Base-by-base conservation (phyloP, 2,329 filamentous ascomycete species). In the Monilinia polystroma region DNA sequence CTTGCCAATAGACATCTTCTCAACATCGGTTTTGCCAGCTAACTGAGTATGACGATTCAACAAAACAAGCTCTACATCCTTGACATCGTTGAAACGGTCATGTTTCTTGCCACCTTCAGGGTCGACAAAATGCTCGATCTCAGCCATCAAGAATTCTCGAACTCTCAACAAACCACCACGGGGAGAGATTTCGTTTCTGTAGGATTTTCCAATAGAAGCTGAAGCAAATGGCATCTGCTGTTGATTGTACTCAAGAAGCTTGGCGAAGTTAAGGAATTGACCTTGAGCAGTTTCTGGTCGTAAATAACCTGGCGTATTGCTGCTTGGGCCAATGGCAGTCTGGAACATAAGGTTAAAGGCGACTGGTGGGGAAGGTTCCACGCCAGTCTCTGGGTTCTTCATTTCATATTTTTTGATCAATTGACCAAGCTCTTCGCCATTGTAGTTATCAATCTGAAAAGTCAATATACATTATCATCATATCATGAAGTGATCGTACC, bases 341-440 rank as follows among this genome's bases (percentile, higher is more conserved):
- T 94, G 90, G 84, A 98, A 99, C 95, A 99, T 99, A 76, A 99
- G 88, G 81, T 99, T 99, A 86, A 98, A 97, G 53, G 92, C 84
- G 62, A 96, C 90, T 4, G 95, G 95, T 41, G 90, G 89, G 38
- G 87, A 85, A 49, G 96, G 88, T 73, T 91, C 86, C 69, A 87
- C 86, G 72, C 88, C 90, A 73, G 90, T 96, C 62, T 85, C 84
- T 38, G 94, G 93, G 80, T 96, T 97, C 80, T 87, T 91, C 79
- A 99, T 90, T 72, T 97, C 88, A 79, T 95, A 90, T 82, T 96
- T 96, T 77, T 85, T 87, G 82, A 99, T 97, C 68, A 99, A 85
- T 75, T 89, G 83, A 68, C 92, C 93, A 68, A 98, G 90, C 79
- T 94, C 89, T 55, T 89, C 85, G 72, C 93, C 94, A 75, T 90